These are phyloP conservation scores for Malassezia equina DNA, from an alignment of 1,284 basidiomycete species.

Conservation along the genomic window DNA sequence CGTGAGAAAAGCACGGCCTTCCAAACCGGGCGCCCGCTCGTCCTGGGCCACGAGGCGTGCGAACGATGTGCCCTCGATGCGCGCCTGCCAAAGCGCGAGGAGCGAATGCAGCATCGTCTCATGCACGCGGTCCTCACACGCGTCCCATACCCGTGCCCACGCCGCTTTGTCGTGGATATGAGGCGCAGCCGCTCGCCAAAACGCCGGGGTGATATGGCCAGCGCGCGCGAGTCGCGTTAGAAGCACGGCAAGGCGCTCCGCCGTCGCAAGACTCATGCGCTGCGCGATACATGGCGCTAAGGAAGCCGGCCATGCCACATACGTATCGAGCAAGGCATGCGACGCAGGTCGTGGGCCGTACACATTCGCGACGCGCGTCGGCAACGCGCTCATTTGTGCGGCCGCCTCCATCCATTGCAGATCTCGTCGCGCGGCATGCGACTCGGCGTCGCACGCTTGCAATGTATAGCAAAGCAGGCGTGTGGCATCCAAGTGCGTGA, in stretches of 20 bases:
- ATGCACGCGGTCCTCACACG: background rate
- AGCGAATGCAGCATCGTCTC: constrained; percentile 1
- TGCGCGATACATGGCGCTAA: background rate
- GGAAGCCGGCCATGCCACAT: background rate
- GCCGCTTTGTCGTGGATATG: background rate
- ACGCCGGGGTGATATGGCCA: background rate
- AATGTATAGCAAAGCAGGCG: background rate
- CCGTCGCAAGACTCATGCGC: background rate
- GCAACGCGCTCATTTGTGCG: constrained; percentile 4
- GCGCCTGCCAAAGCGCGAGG: background rate
- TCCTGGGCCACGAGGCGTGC: background rate
- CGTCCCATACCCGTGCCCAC: background rate
- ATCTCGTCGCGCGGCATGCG: constrained; percentile 1
- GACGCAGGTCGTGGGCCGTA: background rate
- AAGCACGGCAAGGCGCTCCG: background rate
- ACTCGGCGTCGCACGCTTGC: background rate
- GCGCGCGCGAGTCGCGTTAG: background rate
- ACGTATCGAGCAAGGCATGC: background rate
- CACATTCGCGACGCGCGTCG: constrained; percentile 13
- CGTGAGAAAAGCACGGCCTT: constrained; percentile 12
- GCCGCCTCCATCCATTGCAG: constrained; percentile 1
- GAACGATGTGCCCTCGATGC: background rate
- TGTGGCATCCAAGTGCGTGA: background rate
- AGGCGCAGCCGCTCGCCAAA: background rate
- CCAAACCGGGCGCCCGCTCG: constrained; percentile 8